Base-by-base conservation (phyloP, 306 rosid genomes). In the Adenanthera pavonina region DNA sequence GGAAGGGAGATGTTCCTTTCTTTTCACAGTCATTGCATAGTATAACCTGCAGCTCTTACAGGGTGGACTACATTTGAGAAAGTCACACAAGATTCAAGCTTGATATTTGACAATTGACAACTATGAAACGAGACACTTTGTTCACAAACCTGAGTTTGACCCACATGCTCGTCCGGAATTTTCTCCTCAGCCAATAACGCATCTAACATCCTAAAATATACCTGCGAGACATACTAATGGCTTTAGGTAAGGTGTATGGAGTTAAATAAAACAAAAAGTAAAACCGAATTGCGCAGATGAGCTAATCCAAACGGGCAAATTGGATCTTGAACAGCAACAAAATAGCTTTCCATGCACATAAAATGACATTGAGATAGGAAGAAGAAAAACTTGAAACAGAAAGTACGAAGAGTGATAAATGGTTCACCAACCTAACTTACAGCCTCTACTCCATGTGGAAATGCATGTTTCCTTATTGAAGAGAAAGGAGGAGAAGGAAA, bases 1-100 rank as follows among this genome's bases (percentile, higher is more conserved):
- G 99, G 80, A 90, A 95, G 65, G 92, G 87, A 19, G 93, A 85
- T 0, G 56, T 81, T 87, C 98, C 99, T 89, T 86, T 91, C 92
- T 93, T 93, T 95, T 85, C 97, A 81, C 99, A 95, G 80, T 91
- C 99, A 79, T 91, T 88, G 74, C 99, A 95, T 56, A 95, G 77
- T 85, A 95, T 89, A 62, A 49, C 94, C 99, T 95, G 94, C 91
- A 88, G 76, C 48, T 68, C 34, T 65, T 83, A 46, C 64, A 66
- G 69, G 72, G 82, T 83, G 43, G 44, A 34, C 59, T 14, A 17
- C 69, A 61, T 81, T 57, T 47, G 49, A 71, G 77, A 46, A 65
- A 69, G 43, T 56, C 36, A 65, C 4, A 52, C 40, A 70, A 79
- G 25, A 71, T 43, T 10, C 6, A 69, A 74, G 64, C 34, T 56